Percentiles rank a stretch among this genome's conserved stretches.
Evolutionary conservation across 495 filamentous ascomycete species (phyloP).

Genomic region (Elaphomyces granulatus): DNA sequence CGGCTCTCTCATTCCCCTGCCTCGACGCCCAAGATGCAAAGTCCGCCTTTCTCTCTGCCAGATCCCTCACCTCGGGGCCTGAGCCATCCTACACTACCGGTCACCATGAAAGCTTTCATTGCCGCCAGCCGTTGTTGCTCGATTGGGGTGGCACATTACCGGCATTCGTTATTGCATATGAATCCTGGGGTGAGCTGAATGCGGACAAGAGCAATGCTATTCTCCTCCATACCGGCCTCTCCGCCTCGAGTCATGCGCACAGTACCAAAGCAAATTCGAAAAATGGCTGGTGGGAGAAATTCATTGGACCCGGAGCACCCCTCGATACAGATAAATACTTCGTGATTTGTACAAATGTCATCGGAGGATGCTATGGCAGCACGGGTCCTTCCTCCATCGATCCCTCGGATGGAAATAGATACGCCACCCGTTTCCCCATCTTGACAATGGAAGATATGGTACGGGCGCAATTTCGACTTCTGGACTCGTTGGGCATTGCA

Average conservation of each 20-base stretch:
- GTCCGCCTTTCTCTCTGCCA: slow-evolving; percentile 60
- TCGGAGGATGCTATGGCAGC: slow-evolving; percentile 92
- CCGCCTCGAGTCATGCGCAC: slow-evolving; percentile 89
- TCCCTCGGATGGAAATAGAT: slow-evolving; percentile 73
- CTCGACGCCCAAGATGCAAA: slow-evolving; percentile 80
- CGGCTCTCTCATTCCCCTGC: slow-evolving; percentile 88
- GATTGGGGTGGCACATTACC: slow-evolving; percentile 88
- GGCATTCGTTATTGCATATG: slow-evolving; percentile 81
- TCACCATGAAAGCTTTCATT: slow-evolving; percentile 60
- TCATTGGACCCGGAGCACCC: slow-evolving; percentile 78
- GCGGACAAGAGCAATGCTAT: slow-evolving; percentile 75
- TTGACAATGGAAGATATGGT: slow-evolving; percentile 98
- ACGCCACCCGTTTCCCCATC: slow-evolving; percentile 94
- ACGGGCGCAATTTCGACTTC: slow-evolving; percentile 77
- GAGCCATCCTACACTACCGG: slow-evolving; percentile 92
- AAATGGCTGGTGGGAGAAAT: slow-evolving; percentile 98
- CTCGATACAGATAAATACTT: slow-evolving; percentile 86
- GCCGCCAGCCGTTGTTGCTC: slow-evolving; percentile 57
- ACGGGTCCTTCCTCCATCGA: slow-evolving; percentile 84
- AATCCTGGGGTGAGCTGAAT: slow-evolving; percentile 84
- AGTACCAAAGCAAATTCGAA: slow-evolving; percentile 74
- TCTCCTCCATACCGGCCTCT: slow-evolving; percentile 84
- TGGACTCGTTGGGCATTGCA: slow-evolving; percentile 64
- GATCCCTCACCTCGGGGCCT: slow-evolving; percentile 61
- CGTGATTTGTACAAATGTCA: slow-evolving; percentile 91